phyloP scores from a whole-genome alignment of 169 alveolate species.

The Eimeria necatrix region DNA sequence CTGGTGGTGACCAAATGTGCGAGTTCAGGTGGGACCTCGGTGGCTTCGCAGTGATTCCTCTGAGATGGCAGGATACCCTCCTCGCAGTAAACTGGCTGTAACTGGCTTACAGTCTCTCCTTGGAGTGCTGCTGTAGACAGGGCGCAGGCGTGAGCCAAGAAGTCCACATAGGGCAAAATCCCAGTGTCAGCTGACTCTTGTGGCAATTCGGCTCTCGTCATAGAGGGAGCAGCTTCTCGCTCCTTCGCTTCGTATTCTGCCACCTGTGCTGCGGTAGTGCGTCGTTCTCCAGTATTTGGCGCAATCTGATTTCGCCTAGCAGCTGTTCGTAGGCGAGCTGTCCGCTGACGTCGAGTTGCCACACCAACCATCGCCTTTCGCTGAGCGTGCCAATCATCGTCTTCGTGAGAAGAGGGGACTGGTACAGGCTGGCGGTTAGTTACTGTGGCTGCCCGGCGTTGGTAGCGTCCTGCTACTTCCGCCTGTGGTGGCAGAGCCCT shows the following conservation, averaged over 20 bases:
- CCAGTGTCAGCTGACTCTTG: conserved; percentile 20
- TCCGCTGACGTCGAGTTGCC: conserved; percentile 61
- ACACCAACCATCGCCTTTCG: conserved; percentile 29
- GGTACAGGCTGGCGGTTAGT: conserved; percentile 31
- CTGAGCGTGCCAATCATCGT: conserved; percentile 14
- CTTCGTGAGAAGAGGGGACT: conserved; percentile 4
- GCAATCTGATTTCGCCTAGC: neutral
- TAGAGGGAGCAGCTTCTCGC: neutral
- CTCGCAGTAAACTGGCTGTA: neutral
- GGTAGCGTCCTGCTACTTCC: conserved; percentile 42
- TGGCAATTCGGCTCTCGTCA: no score
- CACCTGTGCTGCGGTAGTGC: neutral
- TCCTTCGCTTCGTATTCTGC: neutral
- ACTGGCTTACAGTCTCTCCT: neutral
- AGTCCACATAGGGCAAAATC: conserved; percentile 12
- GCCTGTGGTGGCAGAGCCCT: conserved; percentile 39
- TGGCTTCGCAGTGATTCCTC: neutral
- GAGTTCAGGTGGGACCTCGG: conserved; percentile 5
- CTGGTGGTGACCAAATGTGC: neutral
- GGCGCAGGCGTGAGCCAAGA: conserved; percentile 39
- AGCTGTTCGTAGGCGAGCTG: conserved; percentile 28
- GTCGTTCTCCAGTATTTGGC: neutral
- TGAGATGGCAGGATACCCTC: conserved; percentile 23
- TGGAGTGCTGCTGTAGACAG: neutral
- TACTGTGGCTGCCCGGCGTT: conserved; percentile 19